A percentile compares a stretch with the other conserved stretches of the same genome.
phyloP scores from a whole-genome alignment of 2,329 filamentous ascomycete genomes.

The Penicillium sp. region DNA sequence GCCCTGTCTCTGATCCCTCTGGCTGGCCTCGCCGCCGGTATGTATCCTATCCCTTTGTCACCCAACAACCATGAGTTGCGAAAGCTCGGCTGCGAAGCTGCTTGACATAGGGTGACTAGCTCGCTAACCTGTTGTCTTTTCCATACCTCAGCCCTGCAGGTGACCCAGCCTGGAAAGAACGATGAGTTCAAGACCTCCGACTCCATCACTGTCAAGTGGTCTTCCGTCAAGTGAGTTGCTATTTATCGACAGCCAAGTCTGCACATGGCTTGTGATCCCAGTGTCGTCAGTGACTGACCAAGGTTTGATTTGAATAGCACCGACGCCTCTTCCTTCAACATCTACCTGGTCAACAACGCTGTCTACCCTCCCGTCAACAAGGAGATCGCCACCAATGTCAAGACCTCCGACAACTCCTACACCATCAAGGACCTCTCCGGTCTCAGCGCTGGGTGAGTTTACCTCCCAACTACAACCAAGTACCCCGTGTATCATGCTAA shows the following conservation, averaged over 20 bases:
- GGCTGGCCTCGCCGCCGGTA: slow-evolving; percentile 26
- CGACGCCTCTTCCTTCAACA: slow-evolving; percentile 35
- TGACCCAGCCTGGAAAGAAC: slow-evolving; percentile 31
- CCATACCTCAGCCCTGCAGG: slow-evolving; percentile 24
- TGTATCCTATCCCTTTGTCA: neutral
- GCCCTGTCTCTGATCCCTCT: slow-evolving; percentile 21
- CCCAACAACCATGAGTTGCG: too few species aligned
- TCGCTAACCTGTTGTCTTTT: neutral
- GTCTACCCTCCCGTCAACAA: slow-evolving; percentile 29
- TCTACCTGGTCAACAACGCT: slow-evolving; percentile 38
- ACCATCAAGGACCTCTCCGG: slow-evolving; percentile 26
- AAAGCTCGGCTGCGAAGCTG: too few species aligned
- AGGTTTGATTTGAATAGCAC: slow-evolving; percentile 22
- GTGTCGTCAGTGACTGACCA: neutral
- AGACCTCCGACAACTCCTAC: slow-evolving; percentile 34
- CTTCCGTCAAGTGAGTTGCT: slow-evolving; percentile 27
- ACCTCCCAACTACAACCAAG: neutral
- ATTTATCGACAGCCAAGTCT: too few species aligned
- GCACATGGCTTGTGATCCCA: too few species aligned
- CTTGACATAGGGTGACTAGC: too few species aligned
- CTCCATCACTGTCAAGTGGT: slow-evolving; percentile 37
- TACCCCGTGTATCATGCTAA: neutral
- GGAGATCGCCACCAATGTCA: slow-evolving; percentile 31
- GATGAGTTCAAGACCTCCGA: slow-evolving; percentile 28
- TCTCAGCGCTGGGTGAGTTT: slow-evolving; percentile 19